A percentile compares a stretch with the other conserved stretches of the same genome.
Evolutionary conservation across 345 rosid genomes (phyloP).

Genomic region (Arabidopsis suecica): DNA sequence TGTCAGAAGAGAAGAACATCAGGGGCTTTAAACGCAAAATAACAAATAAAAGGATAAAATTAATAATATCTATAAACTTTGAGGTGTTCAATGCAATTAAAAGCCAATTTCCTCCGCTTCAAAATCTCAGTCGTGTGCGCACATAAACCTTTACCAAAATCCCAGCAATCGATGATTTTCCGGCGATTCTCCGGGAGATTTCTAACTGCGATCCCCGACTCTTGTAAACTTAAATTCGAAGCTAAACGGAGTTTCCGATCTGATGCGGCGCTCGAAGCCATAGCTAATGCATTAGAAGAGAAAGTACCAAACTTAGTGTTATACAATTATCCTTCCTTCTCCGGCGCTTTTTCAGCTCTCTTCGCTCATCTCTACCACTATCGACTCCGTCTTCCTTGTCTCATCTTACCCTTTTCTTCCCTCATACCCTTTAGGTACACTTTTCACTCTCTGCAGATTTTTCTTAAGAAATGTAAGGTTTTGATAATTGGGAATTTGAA

Average conservation of each 20-base stretch:
- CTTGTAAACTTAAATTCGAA: not conserved
- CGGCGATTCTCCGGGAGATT: constrained; percentile 19
- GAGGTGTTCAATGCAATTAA: constrained; percentile 11
- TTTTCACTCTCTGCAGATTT: constrained; percentile 5
- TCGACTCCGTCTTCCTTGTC: constrained; percentile 64
- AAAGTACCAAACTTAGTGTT: constrained; percentile 61
- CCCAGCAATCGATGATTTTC: constrained; percentile 19
- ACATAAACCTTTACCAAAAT: not conserved
- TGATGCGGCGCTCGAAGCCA: constrained; percentile 79
- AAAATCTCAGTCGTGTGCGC: constrained; percentile 1
- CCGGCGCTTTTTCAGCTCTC: constrained; percentile 87
- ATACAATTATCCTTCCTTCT: constrained; percentile 87
- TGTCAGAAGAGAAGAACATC: not conserved
- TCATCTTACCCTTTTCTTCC: constrained; percentile 79
- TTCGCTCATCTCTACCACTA: constrained; percentile 82
- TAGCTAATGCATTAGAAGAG: constrained; percentile 62
- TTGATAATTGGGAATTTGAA: not conserved
- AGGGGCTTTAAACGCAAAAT: not conserved
- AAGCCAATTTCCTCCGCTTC: constrained; percentile 3
- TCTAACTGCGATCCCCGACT: not conserved
- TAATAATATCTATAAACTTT: not conserved
- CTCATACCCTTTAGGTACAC: constrained; percentile 60
- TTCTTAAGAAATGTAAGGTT: too few species aligned
- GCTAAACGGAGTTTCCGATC: constrained; percentile 63
- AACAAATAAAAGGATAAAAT: not conserved